Evolutionary conservation across 169 alveolate genomes (phyloP), one percentile per base, ranked within the genome.

Genomic region (Toxoplasma gondii): DNA sequence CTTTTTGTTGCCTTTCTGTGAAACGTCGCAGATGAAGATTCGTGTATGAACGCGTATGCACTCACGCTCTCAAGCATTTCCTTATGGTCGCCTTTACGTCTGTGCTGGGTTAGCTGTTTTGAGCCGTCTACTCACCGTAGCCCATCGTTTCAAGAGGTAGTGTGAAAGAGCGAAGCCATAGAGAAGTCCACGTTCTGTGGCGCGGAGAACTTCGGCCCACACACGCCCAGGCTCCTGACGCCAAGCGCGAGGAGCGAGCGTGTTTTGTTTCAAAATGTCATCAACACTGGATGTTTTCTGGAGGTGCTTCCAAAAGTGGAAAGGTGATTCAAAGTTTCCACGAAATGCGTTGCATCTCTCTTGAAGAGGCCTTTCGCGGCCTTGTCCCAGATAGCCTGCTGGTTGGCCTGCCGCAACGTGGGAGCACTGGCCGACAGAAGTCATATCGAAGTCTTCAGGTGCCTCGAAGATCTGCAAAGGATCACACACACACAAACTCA

Each of bases 391-490:
- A 34, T 38, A 34, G 45, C 53, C 87, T 27, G 24, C 29, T 22
- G 87, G 41, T 34, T 78, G 87, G 24, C 87, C 87, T 27, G 45
- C 87, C 31, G 45, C 29, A 16, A 34, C 44, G 45, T 78, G 87
- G 29, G 87, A 78, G 45, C 87, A 78, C 45, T 78, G 53, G 29
- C 87, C 87, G 0, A 34, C 7, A 34, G 41, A 38, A 16, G 58
- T 44, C 17, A 39, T 38, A 5, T 91, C 91, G 27, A 91, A 38
- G 58, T 67, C 91, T 31, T 10, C 86, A 44, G 94, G 94, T 39
- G 91, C 94, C 27, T 91, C 94, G 49, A 80, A 91, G 19, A 82
- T 70, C 94, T 91, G 39, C 7, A 53, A 29, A n/a, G 91, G 43
- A 70, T 19, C n/a, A 90, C 12, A 43, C 19, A 70, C 19, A 70